A percentile compares a stretch with the other conserved stretches of the same genome.
These are phyloP conservation scores for Cichorium intybus DNA, from an alignment of 140 eudicot genomes.

Conservation along the genomic window DNA sequence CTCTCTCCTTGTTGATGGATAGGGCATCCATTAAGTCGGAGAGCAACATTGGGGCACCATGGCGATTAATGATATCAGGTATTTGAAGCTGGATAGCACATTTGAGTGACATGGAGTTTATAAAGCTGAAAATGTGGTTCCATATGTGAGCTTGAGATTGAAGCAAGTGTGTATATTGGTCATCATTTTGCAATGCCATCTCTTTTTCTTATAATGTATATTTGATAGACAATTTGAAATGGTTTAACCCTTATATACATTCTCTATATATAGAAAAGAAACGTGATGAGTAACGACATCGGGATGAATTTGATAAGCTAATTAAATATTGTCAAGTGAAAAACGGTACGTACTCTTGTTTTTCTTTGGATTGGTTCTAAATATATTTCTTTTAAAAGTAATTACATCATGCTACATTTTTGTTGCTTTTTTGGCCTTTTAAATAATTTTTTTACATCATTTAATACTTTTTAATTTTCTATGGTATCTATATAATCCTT, in stretches of 20 bases:
- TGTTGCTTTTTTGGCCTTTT: too few relatives aligned
- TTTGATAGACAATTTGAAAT: not conserved
- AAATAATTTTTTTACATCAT: too few relatives aligned
- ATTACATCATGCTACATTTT: too few relatives aligned
- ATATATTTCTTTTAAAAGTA: too few relatives aligned
- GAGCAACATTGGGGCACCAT: constrained; percentile 38
- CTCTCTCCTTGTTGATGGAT: constrained; percentile 13
- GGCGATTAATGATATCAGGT: constrained; percentile 43
- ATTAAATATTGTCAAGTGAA: too few relatives aligned
- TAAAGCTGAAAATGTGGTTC: constrained; percentile 32
- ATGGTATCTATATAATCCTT: too few relatives aligned
- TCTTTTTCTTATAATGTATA: not conserved
- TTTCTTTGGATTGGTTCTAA: too few relatives aligned
- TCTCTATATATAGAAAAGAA: too few relatives aligned
- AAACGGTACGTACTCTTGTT: too few relatives aligned
- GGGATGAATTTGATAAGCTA: too few relatives aligned
- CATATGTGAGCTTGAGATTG: constrained; percentile 37
- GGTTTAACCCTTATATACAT: not conserved
- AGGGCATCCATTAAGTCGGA: constrained; percentile 22
- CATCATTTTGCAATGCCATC: constrained; percentile 15
- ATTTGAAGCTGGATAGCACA: constrained; percentile 47
- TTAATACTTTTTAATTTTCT: too few relatives aligned
- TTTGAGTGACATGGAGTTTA: constrained; percentile 48
- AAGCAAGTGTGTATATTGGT: constrained; percentile 20
- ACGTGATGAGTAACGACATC: too few relatives aligned